Evolutionary conservation across 768 basidiomycete species (phyloP), one percentile per base, ranked within the genome.

Genomic region (Phylloporus sp.): DNA sequence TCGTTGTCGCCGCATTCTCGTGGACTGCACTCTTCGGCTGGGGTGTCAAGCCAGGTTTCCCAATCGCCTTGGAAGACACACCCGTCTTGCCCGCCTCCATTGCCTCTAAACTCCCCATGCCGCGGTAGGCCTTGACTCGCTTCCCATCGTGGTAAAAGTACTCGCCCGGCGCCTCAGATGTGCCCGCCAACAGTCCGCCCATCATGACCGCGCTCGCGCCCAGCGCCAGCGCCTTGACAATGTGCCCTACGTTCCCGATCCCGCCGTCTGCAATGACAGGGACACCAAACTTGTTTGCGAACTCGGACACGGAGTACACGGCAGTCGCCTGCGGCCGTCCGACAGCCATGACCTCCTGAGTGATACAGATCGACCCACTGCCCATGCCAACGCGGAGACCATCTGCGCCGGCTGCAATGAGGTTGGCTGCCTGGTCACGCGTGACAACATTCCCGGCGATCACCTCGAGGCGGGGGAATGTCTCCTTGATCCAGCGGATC

Each of bases 91-190:
- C 84, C 59, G 88, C 83, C 49, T 90, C 88, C 91, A 93, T 95
- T 4, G 92, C 91, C 72, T 95, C 91, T 63, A 97, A 77, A 64
- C 87, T 90, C 18, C 97, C 95, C 97, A 99, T 99, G 5, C 97
- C 97, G 50, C 97, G 86, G 73, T 98, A 99, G 29, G 95, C 85
- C 80, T 99, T 99, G 67, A 98, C 93, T 43, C 97, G 87, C 77
- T 97, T 97, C 56, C 97, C 97, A 57, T 97, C 95, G 65, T 98
- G 95, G 73, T 95, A 99, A 70, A 97, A 98, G 76, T 97, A 99
- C 74, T 98, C 94, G 60, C 97, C 97, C 0, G 97, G 97, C 0
- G 94, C 92, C 70, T 99, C 95, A 56, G 91, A 86, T 31, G 97
- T 98, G 27, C 95, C 95, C 2, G 97, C 97, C 24, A 99, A 77